Evolutionary conservation across 345 rosid species (phyloP).

Genomic region (Noccaea caerulescens): DNA sequence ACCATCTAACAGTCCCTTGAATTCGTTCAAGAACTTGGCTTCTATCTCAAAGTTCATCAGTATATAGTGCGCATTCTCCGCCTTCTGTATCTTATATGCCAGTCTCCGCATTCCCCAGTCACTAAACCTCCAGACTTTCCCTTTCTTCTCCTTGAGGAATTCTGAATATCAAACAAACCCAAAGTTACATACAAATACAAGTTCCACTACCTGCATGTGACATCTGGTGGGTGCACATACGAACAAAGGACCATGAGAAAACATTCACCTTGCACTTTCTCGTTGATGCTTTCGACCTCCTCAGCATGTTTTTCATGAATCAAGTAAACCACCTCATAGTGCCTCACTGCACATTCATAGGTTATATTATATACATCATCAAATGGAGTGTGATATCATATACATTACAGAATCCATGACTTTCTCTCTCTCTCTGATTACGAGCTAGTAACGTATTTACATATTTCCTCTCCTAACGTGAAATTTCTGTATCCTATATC

Average conservation of each 20-base stretch:
- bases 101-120: slow-evolving; percentile 95
- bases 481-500: neutral
- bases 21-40: slow-evolving; percentile 78
- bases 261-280: slow-evolving; percentile 82
- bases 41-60: slow-evolving; percentile 95
- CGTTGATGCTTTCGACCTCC: slow-evolving; percentile 68
- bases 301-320: slow-evolving; percentile 88
- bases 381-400: slow-evolving; percentile 1
- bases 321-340: slow-evolving; percentile 91
- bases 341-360: slow-evolving; percentile 65
- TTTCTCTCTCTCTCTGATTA: slow-evolving; percentile 2
- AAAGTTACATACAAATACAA: neutral
- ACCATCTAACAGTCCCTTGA: slow-evolving; percentile 73
- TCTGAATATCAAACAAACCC: slow-evolving; percentile 47
- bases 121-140: slow-evolving; percentile 79
- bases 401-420: slow-evolving; percentile 9
- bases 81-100: slow-evolving; percentile 87
- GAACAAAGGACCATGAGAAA: slow-evolving; percentile 6
- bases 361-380: neutral
- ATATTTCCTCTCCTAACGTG: neutral
- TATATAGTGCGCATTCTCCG: slow-evolving; percentile 78
- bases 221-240: neutral
- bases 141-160: slow-evolving; percentile 82
- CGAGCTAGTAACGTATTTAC: neutral
- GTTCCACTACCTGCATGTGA: neutral